Evolutionary conservation across 2,329 filamentous ascomycete genomes (phyloP).

Genomic region (Leptographium lundbergii): DNA sequence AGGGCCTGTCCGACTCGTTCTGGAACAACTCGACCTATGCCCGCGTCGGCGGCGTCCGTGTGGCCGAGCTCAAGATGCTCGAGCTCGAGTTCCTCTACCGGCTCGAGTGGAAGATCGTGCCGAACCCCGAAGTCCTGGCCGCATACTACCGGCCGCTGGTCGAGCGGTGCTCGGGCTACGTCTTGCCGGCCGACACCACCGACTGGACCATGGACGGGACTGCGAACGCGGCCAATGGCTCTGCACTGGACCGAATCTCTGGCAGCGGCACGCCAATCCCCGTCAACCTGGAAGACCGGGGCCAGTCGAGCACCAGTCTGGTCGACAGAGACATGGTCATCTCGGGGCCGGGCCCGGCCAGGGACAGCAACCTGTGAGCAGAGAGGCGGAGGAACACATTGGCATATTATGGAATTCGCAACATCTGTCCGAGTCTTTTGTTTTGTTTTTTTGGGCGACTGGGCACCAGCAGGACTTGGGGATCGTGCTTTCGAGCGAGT

Average conservation of each 20-base stretch:
- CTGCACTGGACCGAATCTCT: no score
- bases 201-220: constrained; percentile 20
- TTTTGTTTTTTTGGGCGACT: background rate
- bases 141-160: constrained; percentile 89
- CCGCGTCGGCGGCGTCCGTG: constrained; percentile 79
- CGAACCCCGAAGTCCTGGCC: constrained; percentile 82
- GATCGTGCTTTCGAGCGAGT: background rate
- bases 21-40: constrained; percentile 98
- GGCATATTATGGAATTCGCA: no score
- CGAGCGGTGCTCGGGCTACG: constrained; percentile 46
- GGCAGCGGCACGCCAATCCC: background rate
- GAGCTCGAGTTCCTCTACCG: constrained; percentile 88
- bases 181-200: constrained; percentile 28
- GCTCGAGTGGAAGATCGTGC: constrained; percentile 94
- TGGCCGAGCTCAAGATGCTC: constrained; percentile 78
- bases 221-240: constrained; percentile 14
- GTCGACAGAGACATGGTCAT: constrained; percentile 7
- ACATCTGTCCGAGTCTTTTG: no score
- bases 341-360: constrained; percentile 2
- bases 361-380: background rate
- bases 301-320: constrained; percentile 4
- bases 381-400: background rate
- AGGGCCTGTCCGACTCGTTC: constrained; percentile 91
- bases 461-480: background rate
- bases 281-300: background rate